Percentiles rank a stretch among this genome's conserved stretches.
These are phyloP conservation scores for Ophiostoma novo-ulmi DNA, from an alignment of 2,329 filamentous ascomycete genomes.

Conservation along the genomic window DNA sequence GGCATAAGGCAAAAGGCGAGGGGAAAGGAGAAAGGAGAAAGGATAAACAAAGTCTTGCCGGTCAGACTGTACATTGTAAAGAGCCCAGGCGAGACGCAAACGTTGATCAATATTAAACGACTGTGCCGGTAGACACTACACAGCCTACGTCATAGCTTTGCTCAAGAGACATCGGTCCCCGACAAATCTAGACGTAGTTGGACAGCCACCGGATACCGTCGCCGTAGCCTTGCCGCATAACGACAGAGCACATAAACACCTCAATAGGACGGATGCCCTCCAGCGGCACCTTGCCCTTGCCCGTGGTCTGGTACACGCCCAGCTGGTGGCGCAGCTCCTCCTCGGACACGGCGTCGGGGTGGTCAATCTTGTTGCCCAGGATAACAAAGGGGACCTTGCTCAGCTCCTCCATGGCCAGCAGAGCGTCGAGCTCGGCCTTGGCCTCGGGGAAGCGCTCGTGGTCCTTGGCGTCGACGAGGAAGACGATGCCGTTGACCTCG, in stretches of 20 bases:
- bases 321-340: constrained; percentile 89
- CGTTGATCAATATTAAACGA: background rate
- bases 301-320: constrained; percentile 91
- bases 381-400: constrained; percentile 93
- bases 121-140: background rate
- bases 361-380: constrained; percentile 99
- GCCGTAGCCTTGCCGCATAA: constrained; percentile 94
- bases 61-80: background rate
- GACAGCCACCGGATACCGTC: constrained; percentile 89
- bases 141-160: background rate
- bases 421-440: constrained; percentile 93
- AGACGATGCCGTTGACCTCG: constrained; percentile 93
- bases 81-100: background rate
- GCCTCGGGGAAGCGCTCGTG: constrained; percentile 89
- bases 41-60: background rate
- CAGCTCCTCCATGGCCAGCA: constrained; percentile 95
- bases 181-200: constrained; percentile 68
- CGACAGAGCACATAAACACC: constrained; percentile 98
- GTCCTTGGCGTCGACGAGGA: constrained; percentile 96
- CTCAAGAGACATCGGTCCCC: background rate
- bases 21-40: background rate
- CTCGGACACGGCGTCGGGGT: constrained; percentile 91
- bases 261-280: constrained; percentile 94
- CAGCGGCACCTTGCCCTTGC: constrained; percentile 84
- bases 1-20: background rate